phyloP scores from a whole-genome alignment of 2,329 filamentous ascomycete species.

The Penicillium nordicum region DNA sequence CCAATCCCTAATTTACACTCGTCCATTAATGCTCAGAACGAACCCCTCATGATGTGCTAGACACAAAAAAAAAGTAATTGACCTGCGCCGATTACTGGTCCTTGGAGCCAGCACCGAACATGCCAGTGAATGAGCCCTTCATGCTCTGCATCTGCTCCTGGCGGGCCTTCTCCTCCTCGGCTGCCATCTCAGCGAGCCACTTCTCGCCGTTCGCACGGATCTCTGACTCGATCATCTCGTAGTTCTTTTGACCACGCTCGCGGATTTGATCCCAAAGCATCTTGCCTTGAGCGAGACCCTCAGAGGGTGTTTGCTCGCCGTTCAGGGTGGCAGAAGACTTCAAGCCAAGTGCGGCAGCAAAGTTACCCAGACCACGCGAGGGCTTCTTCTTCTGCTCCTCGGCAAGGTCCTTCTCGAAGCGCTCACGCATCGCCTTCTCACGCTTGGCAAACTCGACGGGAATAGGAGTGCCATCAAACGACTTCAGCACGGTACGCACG shows the following conservation, averaged over 20 bases:
- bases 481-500: constrained; percentile 79
- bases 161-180: constrained; percentile 80
- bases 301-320: constrained; percentile 66
- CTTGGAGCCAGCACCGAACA: constrained; percentile 43
- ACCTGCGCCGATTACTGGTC: constrained; percentile 24
- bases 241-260: constrained; percentile 85
- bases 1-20: constrained; percentile 37
- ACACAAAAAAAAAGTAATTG: constrained; percentile 17
- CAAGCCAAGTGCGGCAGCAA: constrained; percentile 72
- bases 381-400: constrained; percentile 63
- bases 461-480: constrained; percentile 85
- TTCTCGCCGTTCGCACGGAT: constrained; percentile 91
- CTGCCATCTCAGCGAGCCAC: constrained; percentile 92
- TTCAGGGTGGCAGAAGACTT: constrained; percentile 63
- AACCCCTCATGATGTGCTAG: constrained; percentile 28
- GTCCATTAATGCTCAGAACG: constrained; percentile 28
- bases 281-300: constrained; percentile 86
- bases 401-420: constrained; percentile 75
- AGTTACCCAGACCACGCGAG: constrained; percentile 60
- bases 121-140: constrained; percentile 70
- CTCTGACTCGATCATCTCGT: constrained; percentile 83
- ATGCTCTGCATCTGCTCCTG: constrained; percentile 90
- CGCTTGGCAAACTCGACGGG: constrained; percentile 84
- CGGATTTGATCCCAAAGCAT: constrained; percentile 94
- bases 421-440: constrained; percentile 78